These are phyloP conservation scores for Russula ochroleuca DNA, from an alignment of 768 basidiomycete species.

Conservation along the genomic window DNA sequence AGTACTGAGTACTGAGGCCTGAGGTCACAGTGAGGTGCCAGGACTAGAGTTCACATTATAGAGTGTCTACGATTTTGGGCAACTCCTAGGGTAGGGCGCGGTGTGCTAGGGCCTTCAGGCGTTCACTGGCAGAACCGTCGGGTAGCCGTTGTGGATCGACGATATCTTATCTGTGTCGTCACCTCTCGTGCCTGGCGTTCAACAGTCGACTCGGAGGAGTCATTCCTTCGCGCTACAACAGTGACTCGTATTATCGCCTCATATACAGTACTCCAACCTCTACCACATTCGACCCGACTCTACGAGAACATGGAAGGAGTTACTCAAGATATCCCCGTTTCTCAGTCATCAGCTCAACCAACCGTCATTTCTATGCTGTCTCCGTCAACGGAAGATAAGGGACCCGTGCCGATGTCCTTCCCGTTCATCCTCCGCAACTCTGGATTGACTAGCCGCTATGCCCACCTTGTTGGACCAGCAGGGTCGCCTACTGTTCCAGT, in stretches of 20 bases:
- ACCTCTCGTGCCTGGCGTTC: no score
- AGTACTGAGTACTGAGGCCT: no score
- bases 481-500: constrained; percentile 9
- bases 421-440: constrained; percentile 64
- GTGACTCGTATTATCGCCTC: constrained; percentile 4
- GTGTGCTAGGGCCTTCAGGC: no score
- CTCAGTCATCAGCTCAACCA: not conserved
- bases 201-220: no score
- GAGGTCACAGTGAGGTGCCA: no score
- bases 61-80: no score
- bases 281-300: not conserved
- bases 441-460: constrained; percentile 48
- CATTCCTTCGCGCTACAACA: no score
- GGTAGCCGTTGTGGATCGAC: not conserved
- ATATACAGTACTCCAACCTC: not conserved
- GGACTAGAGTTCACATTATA: no score
- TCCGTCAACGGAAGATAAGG: constrained; percentile 18
- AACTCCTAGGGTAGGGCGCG: no score
- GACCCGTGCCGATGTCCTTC: constrained; percentile 59
- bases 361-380: not conserved
- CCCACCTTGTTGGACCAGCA: constrained; percentile 41
- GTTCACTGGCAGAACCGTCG: no score
- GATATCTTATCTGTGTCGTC: no score
- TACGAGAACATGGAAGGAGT: not conserved
- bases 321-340: not conserved